These are phyloP conservation scores for Lunasporangiospora selenospora DNA, from an alignment of 192 early-diverging fungal genomes.

Conservation along the genomic window DNA sequence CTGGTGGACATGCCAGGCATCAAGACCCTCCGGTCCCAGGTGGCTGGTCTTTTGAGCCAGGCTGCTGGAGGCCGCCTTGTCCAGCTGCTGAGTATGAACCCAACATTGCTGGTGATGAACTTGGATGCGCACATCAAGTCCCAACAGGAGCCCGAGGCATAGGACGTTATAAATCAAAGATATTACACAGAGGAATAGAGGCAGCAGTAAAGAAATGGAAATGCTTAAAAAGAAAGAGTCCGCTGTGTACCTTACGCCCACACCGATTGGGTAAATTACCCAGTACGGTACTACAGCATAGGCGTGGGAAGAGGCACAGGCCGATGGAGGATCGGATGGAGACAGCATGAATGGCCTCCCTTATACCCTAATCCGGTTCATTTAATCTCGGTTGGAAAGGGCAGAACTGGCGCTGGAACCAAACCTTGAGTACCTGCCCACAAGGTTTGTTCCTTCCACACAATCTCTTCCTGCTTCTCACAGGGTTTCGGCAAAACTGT, in stretches of 20 bases:
- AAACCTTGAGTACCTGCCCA: too few species aligned
- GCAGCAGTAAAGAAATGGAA: background rate
- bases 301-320: too few species aligned
- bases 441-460: too few species aligned
- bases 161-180: background rate
- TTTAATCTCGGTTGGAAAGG: too few species aligned
- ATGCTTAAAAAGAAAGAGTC: background rate
- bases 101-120: constrained; percentile 44
- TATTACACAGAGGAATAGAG: background rate
- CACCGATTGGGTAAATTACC: background rate
- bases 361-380: too few species aligned
- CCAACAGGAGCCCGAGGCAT: constrained; percentile 9
- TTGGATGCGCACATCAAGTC: constrained; percentile 48
- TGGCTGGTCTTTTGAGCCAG: constrained; percentile 55
- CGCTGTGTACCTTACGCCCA: background rate
- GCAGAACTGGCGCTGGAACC: too few species aligned
- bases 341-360: too few species aligned
- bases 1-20: constrained; percentile 57
- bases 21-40: constrained; percentile 50
- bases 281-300: background rate
- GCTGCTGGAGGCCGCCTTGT: constrained; percentile 52
- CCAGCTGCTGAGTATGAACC: constrained; percentile 48
- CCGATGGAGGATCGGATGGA: too few species aligned
- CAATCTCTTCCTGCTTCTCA: too few species aligned
- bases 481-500: too few species aligned